Evolutionary conservation across 1,284 basidiomycete genomes (phyloP).

Genomic region (Ustilago vetiveriae): DNA sequence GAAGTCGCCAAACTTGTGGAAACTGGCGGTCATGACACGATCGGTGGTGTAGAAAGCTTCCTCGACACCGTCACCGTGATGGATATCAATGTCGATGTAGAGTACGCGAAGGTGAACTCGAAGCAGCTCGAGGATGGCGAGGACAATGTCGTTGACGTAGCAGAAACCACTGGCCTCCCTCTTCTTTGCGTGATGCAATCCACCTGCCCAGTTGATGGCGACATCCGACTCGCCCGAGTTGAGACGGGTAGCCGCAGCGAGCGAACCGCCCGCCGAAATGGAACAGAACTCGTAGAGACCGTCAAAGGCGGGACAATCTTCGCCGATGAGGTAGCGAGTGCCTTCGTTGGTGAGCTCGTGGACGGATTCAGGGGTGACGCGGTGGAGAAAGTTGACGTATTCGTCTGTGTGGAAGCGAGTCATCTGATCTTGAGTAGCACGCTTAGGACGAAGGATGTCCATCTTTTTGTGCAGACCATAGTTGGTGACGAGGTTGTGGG

Average conservation of each 20-base stretch:
- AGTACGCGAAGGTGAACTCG: slow-evolving; percentile 81
- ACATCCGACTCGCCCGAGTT: slow-evolving; percentile 86
- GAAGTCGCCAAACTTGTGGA: slow-evolving; percentile 93
- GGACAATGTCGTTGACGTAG: slow-evolving; percentile 84
- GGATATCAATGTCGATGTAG: slow-evolving; percentile 97
- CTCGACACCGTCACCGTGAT: slow-evolving; percentile 98
- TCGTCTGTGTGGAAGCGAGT: slow-evolving; percentile 96
- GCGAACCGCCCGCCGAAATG: slow-evolving; percentile 86
- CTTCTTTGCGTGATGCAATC: slow-evolving; percentile 97
- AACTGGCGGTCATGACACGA: slow-evolving; percentile 93
- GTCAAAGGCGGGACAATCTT: slow-evolving; percentile 96
- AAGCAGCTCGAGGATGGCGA: slow-evolving; percentile 65
- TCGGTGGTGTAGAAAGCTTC: slow-evolving; percentile 98
- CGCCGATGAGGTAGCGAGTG: slow-evolving; percentile 71
- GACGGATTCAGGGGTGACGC: slow-evolving; percentile 76
- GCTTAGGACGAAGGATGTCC: slow-evolving; percentile 84
- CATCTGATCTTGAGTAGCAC: slow-evolving; percentile 84
- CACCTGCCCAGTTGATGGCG: slow-evolving; percentile 97
- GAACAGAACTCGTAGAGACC: slow-evolving; percentile 97
- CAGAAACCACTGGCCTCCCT: slow-evolving; percentile 95
- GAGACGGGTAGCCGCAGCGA: slow-evolving; percentile 84
- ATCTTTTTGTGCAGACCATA: slow-evolving; percentile 91
- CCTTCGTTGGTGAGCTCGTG: slow-evolving; percentile 78
- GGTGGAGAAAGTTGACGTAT: slow-evolving; percentile 88
- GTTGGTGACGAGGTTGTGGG: slow-evolving; percentile 88